These are phyloP conservation scores for Termitomyces sp. DNA, from an alignment of 768 basidiomycete genomes.

Conservation along the genomic window DNA sequence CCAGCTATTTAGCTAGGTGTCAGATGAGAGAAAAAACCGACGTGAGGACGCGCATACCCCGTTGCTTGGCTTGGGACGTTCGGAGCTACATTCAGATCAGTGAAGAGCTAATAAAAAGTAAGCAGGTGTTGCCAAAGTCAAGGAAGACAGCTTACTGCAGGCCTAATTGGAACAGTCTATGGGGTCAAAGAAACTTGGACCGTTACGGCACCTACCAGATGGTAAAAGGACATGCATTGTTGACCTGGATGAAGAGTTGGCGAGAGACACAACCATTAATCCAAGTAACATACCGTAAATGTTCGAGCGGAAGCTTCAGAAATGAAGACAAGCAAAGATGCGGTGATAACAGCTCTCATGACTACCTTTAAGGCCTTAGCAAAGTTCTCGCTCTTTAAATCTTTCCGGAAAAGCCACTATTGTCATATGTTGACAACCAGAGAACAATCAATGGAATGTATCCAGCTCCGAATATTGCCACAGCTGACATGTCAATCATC, in stretches of 20 bases:
- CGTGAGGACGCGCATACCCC: constrained; percentile 32
- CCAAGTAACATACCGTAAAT: constrained; percentile 35
- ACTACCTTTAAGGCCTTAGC: neutral
- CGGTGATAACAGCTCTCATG: constrained; percentile 24
- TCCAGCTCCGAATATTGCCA: neutral
- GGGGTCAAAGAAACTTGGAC: neutral
- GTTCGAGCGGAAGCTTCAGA: constrained; percentile 39
- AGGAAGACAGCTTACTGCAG: constrained; percentile 24
- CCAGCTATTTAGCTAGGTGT: constrained; percentile 27
- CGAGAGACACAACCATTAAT: neutral
- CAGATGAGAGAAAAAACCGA: neutral
- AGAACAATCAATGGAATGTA: neutral
- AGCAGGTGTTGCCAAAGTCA: neutral
- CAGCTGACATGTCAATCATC: neutral
- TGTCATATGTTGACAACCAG: neutral
- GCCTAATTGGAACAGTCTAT: constrained; percentile 21
- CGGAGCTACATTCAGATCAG: constrained; percentile 46
- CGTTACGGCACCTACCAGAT: constrained; percentile 43
- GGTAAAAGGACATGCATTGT: constrained; percentile 63
- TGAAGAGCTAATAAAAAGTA: constrained; percentile 44
- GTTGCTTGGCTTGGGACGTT: constrained; percentile 37
- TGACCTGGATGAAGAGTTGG: constrained; percentile 26
- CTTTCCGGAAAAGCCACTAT: neutral
- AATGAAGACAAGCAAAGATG: constrained; percentile 15
- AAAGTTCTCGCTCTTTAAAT: neutral